Percentiles rank a stretch among this genome's conserved stretches.
Evolutionary conservation across 2,329 filamentous ascomycete species (phyloP).

Genomic region (Cyphellophora europaea): DNA sequence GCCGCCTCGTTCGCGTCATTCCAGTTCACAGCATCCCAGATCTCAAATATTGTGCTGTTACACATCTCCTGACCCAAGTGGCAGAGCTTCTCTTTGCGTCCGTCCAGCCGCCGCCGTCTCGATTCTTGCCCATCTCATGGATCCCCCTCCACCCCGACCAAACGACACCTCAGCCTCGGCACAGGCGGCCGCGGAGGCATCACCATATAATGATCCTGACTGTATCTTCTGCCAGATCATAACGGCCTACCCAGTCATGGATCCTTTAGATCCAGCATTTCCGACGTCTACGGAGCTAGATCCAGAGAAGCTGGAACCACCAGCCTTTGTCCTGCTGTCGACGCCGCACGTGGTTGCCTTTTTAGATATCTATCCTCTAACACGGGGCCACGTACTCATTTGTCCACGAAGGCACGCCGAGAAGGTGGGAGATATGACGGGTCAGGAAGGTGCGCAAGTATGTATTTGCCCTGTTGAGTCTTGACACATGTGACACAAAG

Average conservation of each 20-base stretch:
- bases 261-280: slow-evolving; percentile 12
- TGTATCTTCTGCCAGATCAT: slow-evolving; percentile 54
- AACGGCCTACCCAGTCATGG: slow-evolving; percentile 35
- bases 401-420: slow-evolving; percentile 67
- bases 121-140: neutral
- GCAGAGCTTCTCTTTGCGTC: neutral
- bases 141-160: neutral
- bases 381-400: slow-evolving; percentile 72
- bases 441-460: slow-evolving; percentile 56
- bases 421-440: slow-evolving; percentile 63
- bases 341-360: slow-evolving; percentile 74
- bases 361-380: slow-evolving; percentile 85
- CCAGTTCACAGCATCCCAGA: no score
- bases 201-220: slow-evolving; percentile 4
- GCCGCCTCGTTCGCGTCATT: no score
- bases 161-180: no score
- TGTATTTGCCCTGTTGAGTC: slow-evolving; percentile 45
- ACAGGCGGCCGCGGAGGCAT: neutral
- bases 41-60: neutral
- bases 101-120: neutral
- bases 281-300: slow-evolving; percentile 3
- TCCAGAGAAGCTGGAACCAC: slow-evolving; percentile 12
- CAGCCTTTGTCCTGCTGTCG: slow-evolving; percentile 57
- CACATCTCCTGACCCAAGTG: neutral
- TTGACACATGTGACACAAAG: no score